Conservation (phyloP, 1,284 basidiomycete genomes). For the Apiotrichum brassicae region DNA sequence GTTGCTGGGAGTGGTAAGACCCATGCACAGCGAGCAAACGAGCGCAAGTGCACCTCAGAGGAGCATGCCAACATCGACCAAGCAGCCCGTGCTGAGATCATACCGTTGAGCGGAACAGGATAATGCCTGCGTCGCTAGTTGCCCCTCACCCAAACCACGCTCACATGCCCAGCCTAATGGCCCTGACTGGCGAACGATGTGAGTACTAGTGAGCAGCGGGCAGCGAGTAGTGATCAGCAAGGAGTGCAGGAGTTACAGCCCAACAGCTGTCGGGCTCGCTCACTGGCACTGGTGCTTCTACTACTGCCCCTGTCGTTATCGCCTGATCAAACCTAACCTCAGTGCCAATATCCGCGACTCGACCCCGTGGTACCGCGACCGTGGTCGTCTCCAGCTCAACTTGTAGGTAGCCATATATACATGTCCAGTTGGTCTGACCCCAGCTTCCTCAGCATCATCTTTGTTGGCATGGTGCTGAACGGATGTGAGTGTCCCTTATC, state of each 20-base stretch:
- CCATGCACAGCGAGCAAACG: not conserved
- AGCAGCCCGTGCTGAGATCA: conserved; percentile 47
- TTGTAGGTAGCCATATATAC: conserved; percentile 30
- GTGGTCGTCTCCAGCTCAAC: conserved; percentile 47
- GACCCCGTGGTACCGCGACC: conserved; percentile 43
- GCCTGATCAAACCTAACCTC: not conserved
- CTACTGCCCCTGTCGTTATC: not conserved
- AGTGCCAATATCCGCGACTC: conserved; percentile 43
- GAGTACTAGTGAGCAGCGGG: no score
- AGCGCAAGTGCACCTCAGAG: not conserved
- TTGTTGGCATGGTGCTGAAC: conserved; percentile 47
- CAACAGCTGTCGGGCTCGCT: no score
- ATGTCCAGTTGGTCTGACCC: conserved; percentile 1
- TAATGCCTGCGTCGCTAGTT: conserved; percentile 50
- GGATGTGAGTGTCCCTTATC: conserved; percentile 32
- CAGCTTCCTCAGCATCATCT: conserved; percentile 47
- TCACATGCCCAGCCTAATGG: conserved; percentile 22
- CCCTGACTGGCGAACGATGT: conserved; percentile 44
- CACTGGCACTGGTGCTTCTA: no score
- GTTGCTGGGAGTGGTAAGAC: not conserved
- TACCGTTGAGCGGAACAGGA: conserved; percentile 50
- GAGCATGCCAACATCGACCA: conserved; percentile 2
- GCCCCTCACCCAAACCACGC: conserved; percentile 25
- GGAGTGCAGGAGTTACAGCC: no score
- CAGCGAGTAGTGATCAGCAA: no score